Base-by-base conservation (phyloP, 2,329 filamentous ascomycete species). In the Immersiporthe knoxdaviesiana region DNA sequence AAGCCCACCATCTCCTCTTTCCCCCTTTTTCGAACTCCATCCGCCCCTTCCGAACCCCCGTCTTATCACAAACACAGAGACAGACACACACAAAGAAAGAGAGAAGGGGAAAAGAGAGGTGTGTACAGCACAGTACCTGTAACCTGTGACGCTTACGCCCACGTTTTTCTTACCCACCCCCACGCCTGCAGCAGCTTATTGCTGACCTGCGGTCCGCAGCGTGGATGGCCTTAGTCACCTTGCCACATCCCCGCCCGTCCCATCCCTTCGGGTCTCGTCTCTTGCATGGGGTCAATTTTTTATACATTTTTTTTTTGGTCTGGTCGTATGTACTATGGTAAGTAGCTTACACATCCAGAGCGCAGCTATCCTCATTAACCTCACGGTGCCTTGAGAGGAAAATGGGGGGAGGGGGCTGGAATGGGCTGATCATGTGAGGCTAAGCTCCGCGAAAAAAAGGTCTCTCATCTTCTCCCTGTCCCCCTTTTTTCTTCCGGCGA, bases 141-240 rank as follows among this genome's bases (percentile, higher is more conserved):
- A 7, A 52, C 52, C 67, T 62, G 67, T 27, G 64, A 39, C 64
- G 37, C 64, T 35, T 47, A 66, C 59, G 54, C 60, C 69, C 69
- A 71, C 69, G 69, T 68, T 70, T 68, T 50, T 39, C 47, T 58
- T 44, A 30, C n/a, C 24, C 8, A 41, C 65, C 68, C 65, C 68
- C 65, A 64, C 68, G 60, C 54, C 60, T 35, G n/a, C 21, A 32
- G 27, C 35, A 61, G 39, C 32, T 44, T 35, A 30, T 58, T 47
- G 65, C 65, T 67, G 60, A 68, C 65, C 54, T 68, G 62, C 62
- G 44, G 62, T 64, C 56, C 56, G 56, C 56, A 37, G 56, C 56
- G 32, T 59, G 21, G 56, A 14, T n/a, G 32, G 32, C 56, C 32
- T 59, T 59, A 37, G 56, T 59, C 32, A 59, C 37, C 56, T 12